Evolutionary conservation across 1,139 yeast genomes (phyloP).

Genomic region (Trichomonascaceae sp.): DNA sequence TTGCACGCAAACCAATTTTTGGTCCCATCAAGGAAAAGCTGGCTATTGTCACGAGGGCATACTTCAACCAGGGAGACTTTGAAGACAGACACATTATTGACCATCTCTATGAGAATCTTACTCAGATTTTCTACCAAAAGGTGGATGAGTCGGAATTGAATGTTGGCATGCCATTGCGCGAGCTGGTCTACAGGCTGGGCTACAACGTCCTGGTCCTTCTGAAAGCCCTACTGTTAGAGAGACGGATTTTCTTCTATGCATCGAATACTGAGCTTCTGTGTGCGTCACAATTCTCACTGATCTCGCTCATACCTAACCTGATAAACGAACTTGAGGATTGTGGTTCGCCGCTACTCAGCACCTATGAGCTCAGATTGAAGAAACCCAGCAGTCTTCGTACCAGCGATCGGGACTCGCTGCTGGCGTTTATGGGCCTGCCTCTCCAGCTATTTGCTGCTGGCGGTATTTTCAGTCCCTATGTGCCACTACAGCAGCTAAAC

Average conservation of each 20-base stretch:
- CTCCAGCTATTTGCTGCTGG: slow-evolving; percentile 75
- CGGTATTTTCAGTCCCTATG: slow-evolving; percentile 82
- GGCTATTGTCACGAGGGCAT: slow-evolving; percentile 78
- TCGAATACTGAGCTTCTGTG: slow-evolving; percentile 73
- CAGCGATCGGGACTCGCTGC: slow-evolving; percentile 62
- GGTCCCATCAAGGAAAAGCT: slow-evolving; percentile 77
- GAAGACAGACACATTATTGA: slow-evolving; percentile 55
- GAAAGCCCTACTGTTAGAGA: slow-evolving; percentile 68
- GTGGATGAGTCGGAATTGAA: slow-evolving; percentile 46
- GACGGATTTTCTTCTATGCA: slow-evolving; percentile 54
- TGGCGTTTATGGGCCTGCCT: slow-evolving; percentile 79
- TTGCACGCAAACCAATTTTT: slow-evolving; percentile 75
- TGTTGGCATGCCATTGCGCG: slow-evolving; percentile 63
- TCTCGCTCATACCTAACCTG: slow-evolving; percentile 67
- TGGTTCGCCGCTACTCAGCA: slow-evolving; percentile 65
- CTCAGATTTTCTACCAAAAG: slow-evolving; percentile 29
- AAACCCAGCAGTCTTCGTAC: slow-evolving; percentile 65
- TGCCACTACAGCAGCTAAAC: slow-evolving; percentile 81
- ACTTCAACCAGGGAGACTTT: slow-evolving; percentile 70
- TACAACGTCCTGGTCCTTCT: slow-evolving; percentile 52
- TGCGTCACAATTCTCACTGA: slow-evolving; percentile 49
- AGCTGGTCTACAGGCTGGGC: slow-evolving; percentile 47
- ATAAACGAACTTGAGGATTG: slow-evolving; percentile 61
- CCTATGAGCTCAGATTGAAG: slow-evolving; percentile 36
- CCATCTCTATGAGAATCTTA: slow-evolving; percentile 61